Evolutionary conservation across 176 grass and related monocot species (phyloP).

Genomic region (Oryza officinalis): DNA sequence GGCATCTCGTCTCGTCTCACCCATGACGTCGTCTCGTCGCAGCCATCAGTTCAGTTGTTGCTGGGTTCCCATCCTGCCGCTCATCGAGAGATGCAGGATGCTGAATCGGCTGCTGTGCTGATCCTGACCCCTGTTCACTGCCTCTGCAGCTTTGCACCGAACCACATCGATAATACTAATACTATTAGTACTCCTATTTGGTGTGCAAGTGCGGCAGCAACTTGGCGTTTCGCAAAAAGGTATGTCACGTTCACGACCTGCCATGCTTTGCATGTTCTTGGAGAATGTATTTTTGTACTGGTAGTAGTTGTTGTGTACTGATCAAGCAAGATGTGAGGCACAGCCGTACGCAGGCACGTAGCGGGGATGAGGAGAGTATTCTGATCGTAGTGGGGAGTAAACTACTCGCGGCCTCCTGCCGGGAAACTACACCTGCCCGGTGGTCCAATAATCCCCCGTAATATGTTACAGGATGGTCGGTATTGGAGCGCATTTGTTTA

Average conservation of each 20-base stretch:
- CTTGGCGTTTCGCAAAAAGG: not conserved
- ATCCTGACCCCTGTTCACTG: slow-evolving; percentile 7
- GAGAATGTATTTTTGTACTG: not conserved
- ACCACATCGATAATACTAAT: not conserved
- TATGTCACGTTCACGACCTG: not conserved
- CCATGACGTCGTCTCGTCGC: slow-evolving; percentile 32
- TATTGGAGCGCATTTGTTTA: slow-evolving; percentile 39
- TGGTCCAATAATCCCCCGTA: slow-evolving; percentile 8
- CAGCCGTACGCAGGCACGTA: not conserved
- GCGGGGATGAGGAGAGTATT: not conserved
- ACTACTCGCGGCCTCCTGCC: slow-evolving; percentile 45
- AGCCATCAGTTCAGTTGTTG: slow-evolving; percentile 25
- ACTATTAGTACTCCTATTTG: slow-evolving; percentile 3
- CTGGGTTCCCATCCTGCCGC: slow-evolving; percentile 22
- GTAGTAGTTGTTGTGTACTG: not conserved
- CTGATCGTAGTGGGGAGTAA: not conserved
- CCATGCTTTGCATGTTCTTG: slow-evolving; percentile 16
- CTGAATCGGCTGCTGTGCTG: not conserved
- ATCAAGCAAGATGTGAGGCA: slow-evolving; percentile 4
- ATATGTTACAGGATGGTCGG: slow-evolving; percentile 27
- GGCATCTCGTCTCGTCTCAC: slow-evolving; percentile 9
- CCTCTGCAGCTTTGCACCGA: not conserved
- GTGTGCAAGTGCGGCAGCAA: not conserved
- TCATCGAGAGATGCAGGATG: not conserved
- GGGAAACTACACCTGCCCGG: slow-evolving; percentile 43